phyloP scores from a whole-genome alignment of 2,329 filamentous ascomycete species.

The Metarhizium robertsii region DNA sequence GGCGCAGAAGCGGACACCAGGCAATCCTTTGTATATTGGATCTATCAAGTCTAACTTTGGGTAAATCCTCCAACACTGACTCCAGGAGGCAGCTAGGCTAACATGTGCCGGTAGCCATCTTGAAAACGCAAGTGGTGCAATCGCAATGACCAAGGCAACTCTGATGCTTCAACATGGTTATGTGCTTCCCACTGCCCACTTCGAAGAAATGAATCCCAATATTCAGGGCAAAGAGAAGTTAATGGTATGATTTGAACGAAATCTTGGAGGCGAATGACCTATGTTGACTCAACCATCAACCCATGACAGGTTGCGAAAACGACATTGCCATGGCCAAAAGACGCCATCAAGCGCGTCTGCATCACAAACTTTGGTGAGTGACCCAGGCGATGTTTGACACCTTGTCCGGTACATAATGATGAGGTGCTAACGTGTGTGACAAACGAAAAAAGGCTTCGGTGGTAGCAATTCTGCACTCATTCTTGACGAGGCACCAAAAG shows the following conservation, averaged over 20 bases:
- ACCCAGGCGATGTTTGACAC: no score
- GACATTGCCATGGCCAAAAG: slow-evolving; percentile 12
- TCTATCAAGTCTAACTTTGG: slow-evolving; percentile 13
- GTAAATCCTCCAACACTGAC: background rate
- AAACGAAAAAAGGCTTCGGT: slow-evolving; percentile 8
- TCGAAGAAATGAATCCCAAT: slow-evolving; percentile 14
- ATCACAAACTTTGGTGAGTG: slow-evolving; percentile 16
- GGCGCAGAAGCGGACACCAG: slow-evolving; percentile 11
- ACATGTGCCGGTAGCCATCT: slow-evolving; percentile 12
- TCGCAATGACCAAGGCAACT: slow-evolving; percentile 17
- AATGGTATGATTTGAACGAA: slow-evolving; percentile 3
- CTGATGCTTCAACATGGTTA: slow-evolving; percentile 15
- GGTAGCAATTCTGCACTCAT: slow-evolving; percentile 15
- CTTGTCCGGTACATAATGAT: no score
- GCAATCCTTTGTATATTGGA: slow-evolving; percentile 16
- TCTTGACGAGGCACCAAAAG: slow-evolving; percentile 1
- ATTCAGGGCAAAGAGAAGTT: slow-evolving; percentile 6
- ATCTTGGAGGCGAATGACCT: no score
- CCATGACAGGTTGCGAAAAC: no score
- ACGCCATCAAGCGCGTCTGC: slow-evolving; percentile 9
- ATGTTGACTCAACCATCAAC: no score
- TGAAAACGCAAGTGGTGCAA: slow-evolving; percentile 16
- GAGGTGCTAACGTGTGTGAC: no score
- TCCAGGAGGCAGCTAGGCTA: background rate
- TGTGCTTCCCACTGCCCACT: slow-evolving; percentile 16